Percentiles rank a stretch among this genome's conserved stretches.
phyloP scores from a whole-genome alignment of 805 yeast species.

The Monosporozyma yasuniensis region DNA sequence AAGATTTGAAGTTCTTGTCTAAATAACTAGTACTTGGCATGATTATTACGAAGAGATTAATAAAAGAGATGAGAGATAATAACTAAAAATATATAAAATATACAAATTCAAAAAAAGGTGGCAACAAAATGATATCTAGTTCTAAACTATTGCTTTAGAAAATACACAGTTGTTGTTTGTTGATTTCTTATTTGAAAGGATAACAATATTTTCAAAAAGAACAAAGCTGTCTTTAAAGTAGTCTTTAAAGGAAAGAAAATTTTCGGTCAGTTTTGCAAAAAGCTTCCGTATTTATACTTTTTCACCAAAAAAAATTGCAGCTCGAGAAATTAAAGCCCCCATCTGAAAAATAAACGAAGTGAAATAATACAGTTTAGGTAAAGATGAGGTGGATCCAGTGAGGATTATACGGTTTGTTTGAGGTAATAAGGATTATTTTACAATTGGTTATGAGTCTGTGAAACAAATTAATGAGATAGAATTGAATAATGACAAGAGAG shows the following conservation, averaged over 20 bases:
- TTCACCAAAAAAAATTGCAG: neutral
- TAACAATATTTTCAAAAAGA: too few relatives aligned
- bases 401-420: too few relatives aligned
- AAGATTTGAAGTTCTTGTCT: constrained; percentile 8
- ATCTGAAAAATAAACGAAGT: neutral
- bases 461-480: neutral
- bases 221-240: too few relatives aligned
- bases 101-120: neutral
- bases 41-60: neutral
- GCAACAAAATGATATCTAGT: neutral
- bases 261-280: neutral
- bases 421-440: neutral
- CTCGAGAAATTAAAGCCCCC: too few relatives aligned
- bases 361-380: neutral
- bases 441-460: neutral
- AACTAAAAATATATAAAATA: neutral
- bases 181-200: neutral
- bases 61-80: neutral
- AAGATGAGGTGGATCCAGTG: too few relatives aligned
- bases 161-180: too few relatives aligned
- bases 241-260: neutral
- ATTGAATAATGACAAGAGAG: neutral
- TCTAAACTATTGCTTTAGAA: neutral
- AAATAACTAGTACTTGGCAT: constrained; percentile 11
- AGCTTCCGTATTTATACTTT: neutral